Evolutionary conservation across 371 early-diverging fungal species (phyloP).

Genomic region (Racocetra persica): DNA sequence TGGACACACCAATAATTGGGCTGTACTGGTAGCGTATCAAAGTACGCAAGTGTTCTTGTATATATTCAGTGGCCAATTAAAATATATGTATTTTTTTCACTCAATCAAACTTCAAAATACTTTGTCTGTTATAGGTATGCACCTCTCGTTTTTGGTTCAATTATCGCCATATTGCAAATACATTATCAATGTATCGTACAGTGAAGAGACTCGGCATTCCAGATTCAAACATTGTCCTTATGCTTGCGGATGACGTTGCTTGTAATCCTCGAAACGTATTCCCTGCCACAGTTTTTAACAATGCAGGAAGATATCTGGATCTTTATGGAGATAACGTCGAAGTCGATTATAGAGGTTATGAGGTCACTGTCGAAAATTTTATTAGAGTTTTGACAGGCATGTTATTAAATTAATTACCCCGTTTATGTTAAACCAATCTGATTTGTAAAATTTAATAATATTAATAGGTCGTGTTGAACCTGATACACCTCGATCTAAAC

Average conservation of each 20-base stretch:
- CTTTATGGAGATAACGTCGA: constrained; percentile 94
- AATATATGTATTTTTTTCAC: constrained; percentile 2
- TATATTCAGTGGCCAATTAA: neutral
- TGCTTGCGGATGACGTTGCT: constrained; percentile 97
- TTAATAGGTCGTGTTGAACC: constrained; percentile 71
- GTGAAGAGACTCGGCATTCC: constrained; percentile 98
- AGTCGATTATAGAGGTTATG: constrained; percentile 98
- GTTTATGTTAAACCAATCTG: neutral
- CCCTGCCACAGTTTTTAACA: constrained; percentile 94
- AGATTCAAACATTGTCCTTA: constrained; percentile 96
- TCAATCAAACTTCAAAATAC: too few relatives aligned
- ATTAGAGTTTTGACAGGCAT: constrained; percentile 91
- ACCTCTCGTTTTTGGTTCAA: constrained; percentile 98
- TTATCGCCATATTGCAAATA: constrained; percentile 95
- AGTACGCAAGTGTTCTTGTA: neutral
- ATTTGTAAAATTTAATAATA: neutral
- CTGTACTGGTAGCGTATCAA: constrained; percentile 73
- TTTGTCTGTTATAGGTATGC: constrained; percentile 71
- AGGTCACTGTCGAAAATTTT: constrained; percentile 97
- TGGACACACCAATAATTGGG: constrained; percentile 96
- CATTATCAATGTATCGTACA: constrained; percentile 94
- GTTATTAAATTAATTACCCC: neutral
- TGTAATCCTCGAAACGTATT: constrained; percentile 94
- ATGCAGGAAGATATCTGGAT: constrained; percentile 80
- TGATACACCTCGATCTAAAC: constrained; percentile 88